Base-by-base conservation (phyloP, 1,284 basidiomycete genomes). In the Xerocomus amazonicus region DNA sequence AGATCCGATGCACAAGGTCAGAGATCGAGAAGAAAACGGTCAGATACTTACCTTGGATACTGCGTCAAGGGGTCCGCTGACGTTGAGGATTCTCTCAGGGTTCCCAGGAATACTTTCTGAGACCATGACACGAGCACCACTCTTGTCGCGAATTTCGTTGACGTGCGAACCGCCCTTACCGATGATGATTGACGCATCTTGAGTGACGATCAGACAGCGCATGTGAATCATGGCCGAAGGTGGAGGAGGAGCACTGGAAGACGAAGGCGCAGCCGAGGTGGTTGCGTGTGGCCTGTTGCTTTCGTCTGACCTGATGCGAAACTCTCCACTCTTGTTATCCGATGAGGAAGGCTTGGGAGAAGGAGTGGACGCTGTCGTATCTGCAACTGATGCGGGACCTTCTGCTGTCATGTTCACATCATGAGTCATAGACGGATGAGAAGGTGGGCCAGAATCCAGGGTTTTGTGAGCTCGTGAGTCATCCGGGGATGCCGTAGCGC, bases 121-220 rank as follows among this genome's bases (percentile, higher is more conserved):
- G 38, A 97, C 92, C 75, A 93, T 90, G 56, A 97, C 92, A 43
- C 92, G 81, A 12, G 96, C 95, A 34, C 92, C 92, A 60, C 92
- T 95, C 77, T 97, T 97, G 72, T 98, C 95, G 52, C 97, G 80
- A 60, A 99, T 99, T 72, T 99, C 96, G 66, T 97, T 98, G 65
- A 99, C 95, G 72, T 99, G 96, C 48, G 90, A 83, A 56, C 97
- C 97, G 44, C 78, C 90, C 71, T 95, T 95, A 36, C 97, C 97
- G 65, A 99, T 99, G 74, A 99, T 99, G 72, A 99, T 94, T 51
- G 92, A 96, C 14, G 97, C 97, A 70, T 99, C 97, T 72, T 97
- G 94, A 9, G 97, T 99, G 59, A 99, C 95, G 65, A 99, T 99
- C 64, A 99, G 77, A 70, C 90, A 93, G 46, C 92, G 84, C 90